These are phyloP conservation scores for Ascosphaera pollenicola DNA, from an alignment of 2,329 filamentous ascomycete genomes.

Conservation along the genomic window DNA sequence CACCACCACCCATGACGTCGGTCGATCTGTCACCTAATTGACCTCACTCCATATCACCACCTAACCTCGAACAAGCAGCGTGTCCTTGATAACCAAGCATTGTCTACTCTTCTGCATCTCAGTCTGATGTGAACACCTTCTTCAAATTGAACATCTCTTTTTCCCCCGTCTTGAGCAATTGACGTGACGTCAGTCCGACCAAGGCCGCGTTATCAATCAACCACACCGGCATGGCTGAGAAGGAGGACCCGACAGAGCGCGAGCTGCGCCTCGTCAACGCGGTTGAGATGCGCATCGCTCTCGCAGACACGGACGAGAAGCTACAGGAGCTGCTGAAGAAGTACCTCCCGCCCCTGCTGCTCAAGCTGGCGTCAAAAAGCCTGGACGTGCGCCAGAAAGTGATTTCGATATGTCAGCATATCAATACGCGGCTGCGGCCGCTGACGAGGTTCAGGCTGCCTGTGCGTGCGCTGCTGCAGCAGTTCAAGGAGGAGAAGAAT, in stretches of 20 bases:
- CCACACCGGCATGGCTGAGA: neutral
- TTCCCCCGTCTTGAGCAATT: too few relatives aligned
- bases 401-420: conserved; percentile 47
- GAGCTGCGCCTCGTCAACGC: conserved; percentile 69
- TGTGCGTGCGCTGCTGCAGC: conserved; percentile 61
- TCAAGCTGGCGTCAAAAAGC: conserved; percentile 70
- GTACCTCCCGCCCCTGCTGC: conserved; percentile 59
- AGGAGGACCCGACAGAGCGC: conserved; percentile 31
- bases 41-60: too few relatives aligned
- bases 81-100: too few relatives aligned
- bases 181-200: too few relatives aligned
- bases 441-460: conserved; percentile 50
- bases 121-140: too few relatives aligned
- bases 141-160: too few relatives aligned
- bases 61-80: too few relatives aligned
- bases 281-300: conserved; percentile 63
- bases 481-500: conserved; percentile 62
- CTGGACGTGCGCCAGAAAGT: conserved; percentile 61
- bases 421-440: conserved; percentile 41
- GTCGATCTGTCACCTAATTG: too few relatives aligned
- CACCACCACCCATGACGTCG: too few relatives aligned
- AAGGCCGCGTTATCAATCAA: too few relatives aligned
- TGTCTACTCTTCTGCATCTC: too few relatives aligned
- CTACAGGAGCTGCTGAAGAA: conserved; percentile 55
- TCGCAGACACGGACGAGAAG: conserved; percentile 66